Evolutionary conservation across 495 filamentous ascomycete species (phyloP), one percentile per base, ranked within the genome.

Genomic region (Aspergillus ostianus): DNA sequence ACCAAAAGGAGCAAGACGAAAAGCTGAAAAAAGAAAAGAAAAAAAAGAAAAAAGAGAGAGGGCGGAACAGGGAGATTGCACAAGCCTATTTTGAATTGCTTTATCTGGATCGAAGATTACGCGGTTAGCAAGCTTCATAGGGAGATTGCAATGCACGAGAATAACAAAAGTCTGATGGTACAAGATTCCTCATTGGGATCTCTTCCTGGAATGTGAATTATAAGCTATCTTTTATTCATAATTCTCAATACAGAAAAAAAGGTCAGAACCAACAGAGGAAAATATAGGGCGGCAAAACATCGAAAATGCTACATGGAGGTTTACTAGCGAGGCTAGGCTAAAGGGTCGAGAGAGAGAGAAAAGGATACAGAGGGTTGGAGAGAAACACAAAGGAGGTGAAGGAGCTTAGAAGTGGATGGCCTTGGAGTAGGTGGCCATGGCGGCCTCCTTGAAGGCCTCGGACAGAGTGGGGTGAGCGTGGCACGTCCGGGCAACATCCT

Each of bases 381-480:
- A 51, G 53, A 61, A 65, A 68, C 67, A 32, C 10, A n/a, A 67
- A 61, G 64, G 53, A 62, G 58, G 64, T 58, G 57, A 57, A 59
- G 58, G 58, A 47, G 51, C 72, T 79, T 91, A 98, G 77, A 89
- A 96, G 82, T 98, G 94, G 73, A 98, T 96, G 58, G 94, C 86
- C 83, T 97, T 98, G 64, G 85, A 86, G 82, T 96, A 93, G 53
- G 93, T 96, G 61, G 91, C 91, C 94, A 98, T 98, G 57, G 94
- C 94, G 64, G 94, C 94, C 86, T 98, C 94, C 84, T 98, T 98
- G 83, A 98, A 97, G 48, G 94, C 94, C 82, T 98, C 94, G 17
- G 93, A 85, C 57, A 97, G 84, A 57, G 94, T 98, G 58, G 94
- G 94, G 83, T 98, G 93, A 49, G 94, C 93, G 80, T 98, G 94